Evolutionary conservation across 306 rosid genomes (phyloP).

Genomic region (Dalbergia cultrata): DNA sequence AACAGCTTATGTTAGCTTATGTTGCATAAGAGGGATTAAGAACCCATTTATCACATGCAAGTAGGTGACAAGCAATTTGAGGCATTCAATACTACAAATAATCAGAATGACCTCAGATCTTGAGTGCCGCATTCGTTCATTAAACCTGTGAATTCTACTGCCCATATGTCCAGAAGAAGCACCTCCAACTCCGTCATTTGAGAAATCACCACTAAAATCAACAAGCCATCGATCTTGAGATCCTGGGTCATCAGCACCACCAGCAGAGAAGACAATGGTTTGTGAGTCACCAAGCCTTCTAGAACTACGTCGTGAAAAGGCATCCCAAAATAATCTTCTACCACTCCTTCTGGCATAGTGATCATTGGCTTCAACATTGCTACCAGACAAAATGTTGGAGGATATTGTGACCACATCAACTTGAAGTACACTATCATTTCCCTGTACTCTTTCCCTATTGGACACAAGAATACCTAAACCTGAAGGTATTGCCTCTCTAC

Average conservation of each 20-base stretch:
- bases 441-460: conserved; percentile 72
- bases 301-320: conserved; percentile 85
- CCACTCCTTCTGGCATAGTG: conserved; percentile 80
- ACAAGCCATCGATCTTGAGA: conserved; percentile 92
- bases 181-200: conserved; percentile 66
- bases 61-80: conserved; percentile 32
- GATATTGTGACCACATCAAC: conserved; percentile 86
- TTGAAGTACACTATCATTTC: conserved; percentile 72
- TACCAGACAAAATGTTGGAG: conserved; percentile 69
- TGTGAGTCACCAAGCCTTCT: conserved; percentile 87
- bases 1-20: conserved; percentile 16
- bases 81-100: conserved; percentile 35
- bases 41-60: conserved; percentile 37
- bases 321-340: conserved; percentile 91
- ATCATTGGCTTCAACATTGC: conserved; percentile 62
- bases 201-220: conserved; percentile 80
- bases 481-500: conserved; percentile 65
- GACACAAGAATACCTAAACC: conserved; percentile 81
- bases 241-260: conserved; percentile 69
- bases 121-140: conserved; percentile 71
- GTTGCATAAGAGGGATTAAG: conserved; percentile 25
- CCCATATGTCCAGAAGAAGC: conserved; percentile 69
- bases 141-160: conserved; percentile 72
- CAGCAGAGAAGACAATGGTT: conserved; percentile 69
- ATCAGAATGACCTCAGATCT: conserved; percentile 85